Evolutionary conservation across 441 rosid species (phyloP), one percentile per base, ranked within the genome.

Genomic region (Euphorbia celastroides): DNA sequence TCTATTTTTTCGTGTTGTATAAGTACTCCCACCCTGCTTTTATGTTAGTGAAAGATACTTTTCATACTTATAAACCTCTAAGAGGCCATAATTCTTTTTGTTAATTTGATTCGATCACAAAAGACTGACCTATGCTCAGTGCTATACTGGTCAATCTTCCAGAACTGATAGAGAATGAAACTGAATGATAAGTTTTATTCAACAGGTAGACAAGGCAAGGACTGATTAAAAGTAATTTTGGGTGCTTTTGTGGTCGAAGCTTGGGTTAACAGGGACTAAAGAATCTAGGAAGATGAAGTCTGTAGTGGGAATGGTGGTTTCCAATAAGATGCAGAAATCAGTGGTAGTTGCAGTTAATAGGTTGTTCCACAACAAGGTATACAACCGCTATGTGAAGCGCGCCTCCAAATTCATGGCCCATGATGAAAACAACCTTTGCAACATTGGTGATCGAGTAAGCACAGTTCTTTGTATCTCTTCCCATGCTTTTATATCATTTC

Each of bases 391-490:
- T 71, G 88, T 86, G 67, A 93, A 89, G 57, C 91, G 97, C 19
- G 91, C 99, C 73, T 93, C 97, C 77, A 89, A 91, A 72, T 91
- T 93, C 86, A 88, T 93, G 96, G 99, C 97, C 52, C 97, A 93
- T 67, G 99, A 91, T 67, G 94, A 89, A 60, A 67, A 83, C 36
- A 69, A 85, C 74, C 76, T 60, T 19, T 91, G 97, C 81, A 83
- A 86, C 82, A 89, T 94, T 30, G 96, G 97, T 10, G 96, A 94
- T 81, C 80, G 90, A 60, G 95, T 89, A 66, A 48, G 70, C 42
- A 6, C 36, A 10, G 6, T 50, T 22, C 14, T 36, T 12, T n/a
- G 19, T 7, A 14, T n/a, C n/a, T n/a, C n/a, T n/a, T 20, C 7
- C 5, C 22, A 22, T 3, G 3, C 8, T 5, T 4, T 34, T 20